A percentile compares a stretch with the other conserved stretches of the same genome.
phyloP scores from a whole-genome alignment of 2,329 filamentous ascomycete genomes.

The Sporothrix luriei region DNA sequence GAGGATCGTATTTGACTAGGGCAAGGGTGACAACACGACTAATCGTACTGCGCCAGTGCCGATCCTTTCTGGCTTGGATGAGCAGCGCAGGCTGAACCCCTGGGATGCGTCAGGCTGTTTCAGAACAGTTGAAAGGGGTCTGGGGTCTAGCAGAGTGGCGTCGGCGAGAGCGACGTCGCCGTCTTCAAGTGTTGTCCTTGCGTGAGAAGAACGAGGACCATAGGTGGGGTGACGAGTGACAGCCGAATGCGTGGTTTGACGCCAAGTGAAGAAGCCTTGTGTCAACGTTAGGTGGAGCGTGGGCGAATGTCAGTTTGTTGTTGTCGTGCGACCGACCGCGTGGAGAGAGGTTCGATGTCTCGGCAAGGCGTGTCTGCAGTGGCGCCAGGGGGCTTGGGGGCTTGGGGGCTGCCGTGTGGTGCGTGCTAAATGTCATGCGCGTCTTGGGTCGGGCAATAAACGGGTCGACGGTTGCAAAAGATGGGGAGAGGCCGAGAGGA shows the following conservation, averaged over 20 bases:
- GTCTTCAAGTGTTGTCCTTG: constrained; percentile 12
- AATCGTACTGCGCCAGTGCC: constrained; percentile 18
- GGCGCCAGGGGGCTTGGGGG: background rate
- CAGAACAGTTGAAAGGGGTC: constrained; percentile 39
- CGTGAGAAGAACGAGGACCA: constrained; percentile 1
- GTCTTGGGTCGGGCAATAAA: constrained; percentile 19
- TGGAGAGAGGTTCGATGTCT: constrained; percentile 21
- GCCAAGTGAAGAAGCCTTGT: background rate
- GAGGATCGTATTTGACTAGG: background rate
- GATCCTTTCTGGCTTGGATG: constrained; percentile 27
- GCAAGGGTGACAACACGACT: constrained; percentile 21
- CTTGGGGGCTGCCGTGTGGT: background rate
- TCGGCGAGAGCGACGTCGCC: constrained; percentile 29
- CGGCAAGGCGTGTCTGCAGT: constrained; percentile 4
- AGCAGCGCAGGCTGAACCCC: constrained; percentile 35
- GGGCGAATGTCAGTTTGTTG: constrained; percentile 5
- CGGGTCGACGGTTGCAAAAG: background rate
- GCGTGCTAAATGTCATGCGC: constrained; percentile 23
- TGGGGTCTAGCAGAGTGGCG: background rate
- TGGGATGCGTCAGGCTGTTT: constrained; percentile 47
- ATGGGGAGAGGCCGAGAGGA: constrained; percentile 3
- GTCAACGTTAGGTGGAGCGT: constrained; percentile 24
- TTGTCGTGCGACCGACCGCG: background rate
- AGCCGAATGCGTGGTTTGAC: background rate
- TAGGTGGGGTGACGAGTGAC: background rate